A percentile compares a stretch with the other conserved stretches of the same genome.
Evolutionary conservation across 2,329 filamentous ascomycete species (phyloP).

Genomic region (Thielaviopsis populi): DNA sequence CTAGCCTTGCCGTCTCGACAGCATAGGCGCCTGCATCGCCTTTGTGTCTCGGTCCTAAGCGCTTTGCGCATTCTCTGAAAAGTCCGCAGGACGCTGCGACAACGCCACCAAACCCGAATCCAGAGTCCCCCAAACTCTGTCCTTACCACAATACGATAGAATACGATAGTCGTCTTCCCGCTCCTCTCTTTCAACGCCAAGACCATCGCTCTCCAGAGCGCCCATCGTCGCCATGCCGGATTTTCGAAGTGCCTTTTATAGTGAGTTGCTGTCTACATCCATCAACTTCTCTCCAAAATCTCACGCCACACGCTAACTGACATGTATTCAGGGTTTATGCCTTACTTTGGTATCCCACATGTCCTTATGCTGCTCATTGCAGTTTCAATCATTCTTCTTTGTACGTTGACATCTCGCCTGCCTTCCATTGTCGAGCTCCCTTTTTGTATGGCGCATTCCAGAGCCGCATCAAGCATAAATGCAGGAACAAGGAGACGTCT

Average conservation of each 20-base stretch:
- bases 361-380: constrained; percentile 96
- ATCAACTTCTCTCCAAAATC: not conserved
- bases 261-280: not conserved
- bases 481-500: not conserved
- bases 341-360: constrained; percentile 62
- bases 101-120: not conserved
- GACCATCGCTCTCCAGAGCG: not conserved
- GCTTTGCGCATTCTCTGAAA: not conserved
- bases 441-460: not conserved
- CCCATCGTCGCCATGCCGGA: not conserved
- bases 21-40: not conserved
- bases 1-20: not conserved
- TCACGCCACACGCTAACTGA: constrained; percentile 1
- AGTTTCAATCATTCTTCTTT: constrained; percentile 83
- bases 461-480: not conserved
- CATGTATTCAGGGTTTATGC: constrained; percentile 39
- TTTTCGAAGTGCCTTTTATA: not conserved
- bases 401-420: constrained; percentile 39
- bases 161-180: not conserved
- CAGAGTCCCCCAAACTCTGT: not conserved
- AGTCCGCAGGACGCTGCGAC: not conserved
- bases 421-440: not conserved
- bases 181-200: not conserved
- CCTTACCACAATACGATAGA: no score
- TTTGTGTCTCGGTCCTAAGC: not conserved